Evolutionary conservation across 1,139 yeast genomes (phyloP), one percentile per base, ranked within the genome.

Genomic region (Pichia terricola): DNA sequence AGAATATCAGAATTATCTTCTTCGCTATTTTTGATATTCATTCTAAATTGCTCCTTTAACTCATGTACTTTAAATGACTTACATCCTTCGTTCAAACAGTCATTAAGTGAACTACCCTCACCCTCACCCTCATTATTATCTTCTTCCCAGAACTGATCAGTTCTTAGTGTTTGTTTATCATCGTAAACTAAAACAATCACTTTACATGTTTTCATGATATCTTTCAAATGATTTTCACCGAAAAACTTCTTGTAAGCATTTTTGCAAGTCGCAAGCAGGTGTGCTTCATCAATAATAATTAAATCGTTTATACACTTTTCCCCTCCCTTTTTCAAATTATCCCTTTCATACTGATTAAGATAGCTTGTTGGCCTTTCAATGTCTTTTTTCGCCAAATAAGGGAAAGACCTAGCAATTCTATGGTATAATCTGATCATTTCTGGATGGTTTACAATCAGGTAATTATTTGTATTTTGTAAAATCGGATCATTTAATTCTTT

Each of bases 271-370:
- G 70, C 63, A 34, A 68, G 48, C 28, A 67, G 47, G 51, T 68
- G 72, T 4, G 70, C 72, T 50, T 68, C 72, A 54, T 68, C 72
- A 28, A 67, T 59, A 37, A 68, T 60, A 5, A 68, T 53, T 3
- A 66, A 59, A 50, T 67, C 71, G 40, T 55, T 47, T 1, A 47
- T 45, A 10, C 26, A 8, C 27, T 28, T 8, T 25, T 34, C 10
- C 5, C 22, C 5, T 46, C 44, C 4, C 38, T 41, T 4, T 46
- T 48, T 37, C 22, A 61, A 62, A 4, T 45, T 50, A 30, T 11
- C 11, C 33, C 11, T 30, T 30, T 30, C 33, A 30, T 59, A 52
- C 33, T 50, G 57, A 49, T 68, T 68, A 38, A 68, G 62, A 44
- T 66, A 49, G 0, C 71, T 63, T 0, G 71, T 68, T 5, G 72